Conservation (phyloP, 495 filamentous ascomycete species). For the Margaritispora aquatica region DNA sequence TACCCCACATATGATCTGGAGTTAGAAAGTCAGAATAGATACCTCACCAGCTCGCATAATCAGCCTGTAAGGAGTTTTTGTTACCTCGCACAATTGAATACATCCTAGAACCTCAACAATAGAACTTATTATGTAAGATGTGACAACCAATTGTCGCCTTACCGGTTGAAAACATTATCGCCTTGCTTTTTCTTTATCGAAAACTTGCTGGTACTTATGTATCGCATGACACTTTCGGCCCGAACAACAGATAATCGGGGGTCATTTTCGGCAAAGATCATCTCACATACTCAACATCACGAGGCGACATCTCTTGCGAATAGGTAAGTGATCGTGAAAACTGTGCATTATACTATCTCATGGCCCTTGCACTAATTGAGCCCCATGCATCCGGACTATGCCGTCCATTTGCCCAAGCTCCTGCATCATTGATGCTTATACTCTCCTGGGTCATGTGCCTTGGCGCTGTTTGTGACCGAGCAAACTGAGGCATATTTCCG, state of each 20-base stretch:
- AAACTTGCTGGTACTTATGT: not conserved
- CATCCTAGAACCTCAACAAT: no score
- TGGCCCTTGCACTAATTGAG: conserved; percentile 70
- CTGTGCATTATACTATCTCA: conserved; percentile 26
- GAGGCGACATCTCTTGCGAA: not conserved
- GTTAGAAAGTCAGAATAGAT: no score
- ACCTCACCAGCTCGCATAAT: no score
- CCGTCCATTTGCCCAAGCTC: conserved; percentile 64
- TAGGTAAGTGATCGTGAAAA: not conserved
- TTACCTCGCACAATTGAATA: no score
- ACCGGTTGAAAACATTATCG: no score
- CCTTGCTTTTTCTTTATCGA: no score
- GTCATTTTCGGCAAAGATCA: not conserved
- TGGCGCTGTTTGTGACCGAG: conserved; percentile 12
- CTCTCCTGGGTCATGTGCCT: conserved; percentile 84
- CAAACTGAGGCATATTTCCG: conserved; percentile 14
- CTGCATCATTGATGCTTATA: conserved; percentile 64
- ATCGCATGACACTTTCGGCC: not conserved
- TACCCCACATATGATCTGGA: not conserved
- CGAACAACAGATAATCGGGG: not conserved
- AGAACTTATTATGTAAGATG: no score
- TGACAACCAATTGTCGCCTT: no score
- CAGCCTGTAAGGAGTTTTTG: not conserved
- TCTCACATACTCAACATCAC: not conserved
- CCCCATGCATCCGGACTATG: conserved; percentile 97